Conservation (phyloP, 352 stramenopile species). For the Globisporangium yorkense region DNA sequence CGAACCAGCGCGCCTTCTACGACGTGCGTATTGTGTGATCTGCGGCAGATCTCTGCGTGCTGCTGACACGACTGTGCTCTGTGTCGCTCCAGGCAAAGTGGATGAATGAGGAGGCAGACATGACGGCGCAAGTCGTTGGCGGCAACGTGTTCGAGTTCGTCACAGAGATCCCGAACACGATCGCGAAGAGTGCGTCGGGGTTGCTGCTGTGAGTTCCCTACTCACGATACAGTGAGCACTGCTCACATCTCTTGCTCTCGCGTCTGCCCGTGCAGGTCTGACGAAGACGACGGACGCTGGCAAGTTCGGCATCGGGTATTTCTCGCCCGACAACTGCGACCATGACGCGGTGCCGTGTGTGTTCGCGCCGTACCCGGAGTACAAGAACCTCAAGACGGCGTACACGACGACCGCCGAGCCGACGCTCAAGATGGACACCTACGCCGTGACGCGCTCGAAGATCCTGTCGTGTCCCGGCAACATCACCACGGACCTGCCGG, state of each 20-base stretch:
- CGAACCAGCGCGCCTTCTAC: constrained; percentile 42
- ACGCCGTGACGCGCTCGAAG: constrained; percentile 16
- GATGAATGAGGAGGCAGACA: constrained; percentile 77
- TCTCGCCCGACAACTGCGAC: constrained; percentile 37
- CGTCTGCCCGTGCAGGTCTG: constrained; percentile 7
- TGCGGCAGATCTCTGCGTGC: no score
- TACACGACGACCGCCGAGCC: constrained; percentile 38
- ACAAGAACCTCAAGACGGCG: constrained; percentile 37
- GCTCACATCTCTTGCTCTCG: no score
- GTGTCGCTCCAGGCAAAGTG: constrained; percentile 32
- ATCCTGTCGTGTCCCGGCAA: constrained; percentile 26
- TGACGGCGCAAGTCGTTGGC: constrained; percentile 65
- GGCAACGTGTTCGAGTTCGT: constrained; percentile 81
- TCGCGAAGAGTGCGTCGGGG: constrained; percentile 10
- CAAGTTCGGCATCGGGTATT: constrained; percentile 45
- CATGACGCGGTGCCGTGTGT: constrained; percentile 18
- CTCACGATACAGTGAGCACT: no score
- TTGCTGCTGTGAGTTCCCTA: no score
- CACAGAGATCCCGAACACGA: constrained; percentile 54
- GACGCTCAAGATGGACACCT: constrained; percentile 29
- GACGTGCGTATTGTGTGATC: constrained; percentile 13
- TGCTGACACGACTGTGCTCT: no score
- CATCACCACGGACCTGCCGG: constrained; percentile 22
- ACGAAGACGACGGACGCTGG: constrained; percentile 28
- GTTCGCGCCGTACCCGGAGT: constrained; percentile 46